phyloP scores from a whole-genome alignment of 2,329 filamentous ascomycete species.

The Chaetomium sp. region DNA sequence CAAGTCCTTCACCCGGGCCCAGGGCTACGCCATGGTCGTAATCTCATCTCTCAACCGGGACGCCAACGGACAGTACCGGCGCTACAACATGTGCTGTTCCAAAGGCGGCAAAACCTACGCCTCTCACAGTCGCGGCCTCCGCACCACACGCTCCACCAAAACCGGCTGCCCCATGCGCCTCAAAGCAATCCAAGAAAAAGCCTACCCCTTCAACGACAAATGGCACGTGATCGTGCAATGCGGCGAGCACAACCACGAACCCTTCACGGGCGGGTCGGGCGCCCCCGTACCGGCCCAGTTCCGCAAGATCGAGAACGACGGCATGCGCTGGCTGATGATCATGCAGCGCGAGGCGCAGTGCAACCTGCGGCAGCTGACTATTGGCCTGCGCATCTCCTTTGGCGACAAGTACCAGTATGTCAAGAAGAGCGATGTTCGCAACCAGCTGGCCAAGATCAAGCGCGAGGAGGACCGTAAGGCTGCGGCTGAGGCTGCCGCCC shows the following conservation, averaged over 20 bases:
- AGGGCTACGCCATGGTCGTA: conserved; percentile 26
- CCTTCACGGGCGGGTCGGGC: conserved; percentile 24
- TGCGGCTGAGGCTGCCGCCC: conserved; percentile 15
- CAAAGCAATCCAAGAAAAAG: conserved; percentile 26
- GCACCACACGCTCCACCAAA: conserved; percentile 23
- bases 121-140: conserved; percentile 22
- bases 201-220: conserved; percentile 26
- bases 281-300: conserved; percentile 24
- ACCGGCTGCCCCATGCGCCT: conserved; percentile 27
- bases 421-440: conserved; percentile 26
- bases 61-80: conserved; percentile 23
- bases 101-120: conserved; percentile 27
- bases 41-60: conserved; percentile 25
- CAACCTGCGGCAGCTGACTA: conserved; percentile 26
- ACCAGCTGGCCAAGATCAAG: conserved; percentile 27
- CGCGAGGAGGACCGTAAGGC: conserved; percentile 25
- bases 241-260: conserved; percentile 27
- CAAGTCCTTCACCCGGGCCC: conserved; percentile 23
- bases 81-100: conserved; percentile 27
- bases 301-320: conserved; percentile 26
- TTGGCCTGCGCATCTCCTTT: conserved; percentile 25
- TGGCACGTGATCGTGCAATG: conserved; percentile 27
- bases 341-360: conserved; percentile 27
- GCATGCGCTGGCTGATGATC: conserved; percentile 25
- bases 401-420: conserved; percentile 29